Evolutionary conservation across 2,329 filamentous ascomycete species (phyloP), one percentile per base, ranked within the genome.

Genomic region (Venturia carpophila): DNA sequence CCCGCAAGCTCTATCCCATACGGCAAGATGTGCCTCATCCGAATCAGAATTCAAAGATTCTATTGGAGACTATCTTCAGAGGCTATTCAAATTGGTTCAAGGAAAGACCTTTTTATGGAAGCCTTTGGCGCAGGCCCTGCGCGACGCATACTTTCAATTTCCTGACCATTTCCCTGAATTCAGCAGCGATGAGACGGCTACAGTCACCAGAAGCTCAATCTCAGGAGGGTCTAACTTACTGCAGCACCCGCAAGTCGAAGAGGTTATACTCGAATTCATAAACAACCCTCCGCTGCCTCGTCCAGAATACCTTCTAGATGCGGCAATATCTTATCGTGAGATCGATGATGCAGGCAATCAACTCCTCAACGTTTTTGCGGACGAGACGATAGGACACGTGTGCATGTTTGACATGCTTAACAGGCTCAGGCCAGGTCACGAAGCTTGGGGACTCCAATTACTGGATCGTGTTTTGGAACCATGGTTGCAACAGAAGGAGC

Each of bases 231-330:
- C 75, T 0, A 65, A 69, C 21, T 70, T 75, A 9, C 67, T 75
- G 1, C 37, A 65, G 1, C 67, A 74, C 3, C 71, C 79, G 11
- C 72, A 72, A 2, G 60, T 80, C 17, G 74, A 76, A 56, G 73
- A 77, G 1, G 72, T 78, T 30, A 70, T 81, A 27, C 64, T 78
- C 5, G 70, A 71, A 1, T 75, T 79, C 24, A 69, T 78, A 10
- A 72, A 78, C 30, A 67, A 73, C 55, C 77, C 79, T 19, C 78
- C 79, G 4, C 68, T 71, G 9, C 73, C 77, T 2, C 78, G 75
- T 30, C 68, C 75, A 0, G 80, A 82, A 64, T 77, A 80, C 21
- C 70, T 77, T 19, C 75, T 81, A 43, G 80, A 82, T 67, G 75
- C 77, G 10, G 73, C 75, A 5, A 72, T 75, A 1, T 73, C 62